Conservation (phyloP, 768 basidiomycete genomes). For the Coprinopsis strossmayeri region DNA sequence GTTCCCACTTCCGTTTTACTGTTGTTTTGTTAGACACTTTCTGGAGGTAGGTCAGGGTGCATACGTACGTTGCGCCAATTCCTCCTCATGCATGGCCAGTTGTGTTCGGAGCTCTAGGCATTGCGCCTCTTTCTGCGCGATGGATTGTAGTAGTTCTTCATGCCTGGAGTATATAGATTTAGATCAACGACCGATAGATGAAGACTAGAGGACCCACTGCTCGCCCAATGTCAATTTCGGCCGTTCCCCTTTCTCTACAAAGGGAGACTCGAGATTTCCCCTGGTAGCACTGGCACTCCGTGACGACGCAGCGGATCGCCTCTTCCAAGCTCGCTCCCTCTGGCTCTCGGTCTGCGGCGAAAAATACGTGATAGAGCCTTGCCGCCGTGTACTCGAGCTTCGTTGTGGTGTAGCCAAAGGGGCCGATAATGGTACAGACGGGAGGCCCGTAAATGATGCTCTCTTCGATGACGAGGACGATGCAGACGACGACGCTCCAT, state of each 20-base stretch:
- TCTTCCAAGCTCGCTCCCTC: conserved; percentile 9
- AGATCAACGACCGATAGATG: neutral
- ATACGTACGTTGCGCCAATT: conserved; percentile 54
- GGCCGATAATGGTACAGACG: conserved; percentile 1
- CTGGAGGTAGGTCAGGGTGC: neutral
- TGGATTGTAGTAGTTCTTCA: conserved; percentile 73
- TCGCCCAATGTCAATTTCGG: conserved; percentile 62
- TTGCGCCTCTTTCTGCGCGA: conserved; percentile 82
- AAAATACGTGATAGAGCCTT: conserved; percentile 43
- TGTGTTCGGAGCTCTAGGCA: conserved; percentile 78
- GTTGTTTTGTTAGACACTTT: neutral
- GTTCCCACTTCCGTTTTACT: conserved; percentile 85
- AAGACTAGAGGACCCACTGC: conserved; percentile 34
- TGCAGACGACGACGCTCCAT: conserved; percentile 10
- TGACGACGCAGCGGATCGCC: conserved; percentile 10
- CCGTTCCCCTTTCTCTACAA: conserved; percentile 13
- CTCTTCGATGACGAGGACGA: conserved; percentile 13
- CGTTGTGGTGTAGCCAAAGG: conserved; percentile 9
- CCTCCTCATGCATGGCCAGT: conserved; percentile 64
- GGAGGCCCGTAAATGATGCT: conserved; percentile 14
- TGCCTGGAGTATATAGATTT: conserved; percentile 41
- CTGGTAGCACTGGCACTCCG: conserved; percentile 19
- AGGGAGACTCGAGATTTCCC: neutral
- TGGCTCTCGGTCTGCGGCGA: conserved; percentile 18
- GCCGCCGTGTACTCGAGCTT: conserved; percentile 34